These are phyloP conservation scores for Thelephora terrestris DNA, from an alignment of 1,284 basidiomycete genomes.

Conservation along the genomic window DNA sequence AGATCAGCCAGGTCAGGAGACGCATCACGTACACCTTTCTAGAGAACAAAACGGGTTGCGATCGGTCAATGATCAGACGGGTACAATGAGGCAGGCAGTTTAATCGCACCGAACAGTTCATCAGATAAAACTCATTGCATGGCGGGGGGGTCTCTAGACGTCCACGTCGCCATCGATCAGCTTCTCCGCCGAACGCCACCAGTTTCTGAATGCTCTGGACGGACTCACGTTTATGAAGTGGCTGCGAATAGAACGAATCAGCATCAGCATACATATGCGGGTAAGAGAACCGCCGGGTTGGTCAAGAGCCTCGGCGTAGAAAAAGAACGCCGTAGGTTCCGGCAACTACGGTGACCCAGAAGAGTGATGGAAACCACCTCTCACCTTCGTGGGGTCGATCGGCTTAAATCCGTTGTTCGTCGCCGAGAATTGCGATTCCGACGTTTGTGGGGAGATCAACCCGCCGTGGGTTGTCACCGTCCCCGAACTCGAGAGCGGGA, in stretches of 20 bases:
- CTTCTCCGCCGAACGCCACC: background rate
- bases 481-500: constrained; percentile 11
- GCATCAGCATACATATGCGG: background rate
- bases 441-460: constrained; percentile 22
- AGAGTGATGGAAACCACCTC: constrained; percentile 3
- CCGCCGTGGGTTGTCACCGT: constrained; percentile 21
- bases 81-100: constrained; percentile 15
- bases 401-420: constrained; percentile 11
- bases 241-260: constrained; percentile 14
- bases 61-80: background rate
- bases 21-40: background rate
- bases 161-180: constrained; percentile 7
- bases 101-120: constrained; percentile 71
- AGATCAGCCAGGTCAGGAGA: background rate
- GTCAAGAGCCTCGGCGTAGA: no score
- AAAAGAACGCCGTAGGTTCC: background rate
- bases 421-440: constrained; percentile 19
- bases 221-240: constrained; percentile 27
- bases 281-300: no score
- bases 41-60: background rate
- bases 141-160: constrained; percentile 58
- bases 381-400: constrained; percentile 24
- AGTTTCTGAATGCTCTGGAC: background rate
- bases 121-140: constrained; percentile 72
- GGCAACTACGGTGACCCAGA: background rate